Base-by-base conservation (phyloP, 208 protist species). In the Acanthamoeba triangularis region DNA sequence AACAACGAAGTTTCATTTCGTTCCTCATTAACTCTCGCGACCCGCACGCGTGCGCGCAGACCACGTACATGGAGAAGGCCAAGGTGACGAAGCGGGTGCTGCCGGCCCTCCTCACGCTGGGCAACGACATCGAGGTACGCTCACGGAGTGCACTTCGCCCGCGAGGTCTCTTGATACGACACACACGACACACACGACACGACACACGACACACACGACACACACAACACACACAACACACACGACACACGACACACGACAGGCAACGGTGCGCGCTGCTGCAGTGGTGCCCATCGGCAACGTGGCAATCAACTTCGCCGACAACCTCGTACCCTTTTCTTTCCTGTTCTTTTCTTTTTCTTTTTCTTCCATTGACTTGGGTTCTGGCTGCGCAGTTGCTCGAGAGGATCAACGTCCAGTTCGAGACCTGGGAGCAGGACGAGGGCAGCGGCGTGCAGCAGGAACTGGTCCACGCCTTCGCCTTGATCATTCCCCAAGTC, bases 351-450 rank as follows among this genome's bases (percentile, higher is more conserved):
- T 10, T 49, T 49, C 28, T 44, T 49, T 13, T 49, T 49, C 8
- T 14, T 16, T 10, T 14, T n/a, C 10, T 14, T 28, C 4, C 25
- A 14, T 23, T 28, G 65, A 0, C 4, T 47, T 65, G 13, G 10
- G 3, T 54, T 65, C 18, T 72, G 13, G 59, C 5, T 14, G 4
- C n/a, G 44, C 44, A 93, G 37, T 18, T 94, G 41, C 49, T 94
- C 28, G 91, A 94, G 41, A 16, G 91, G n/a, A 52, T 94, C 30
- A 94, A 94, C 56, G 91, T 69, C 4, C 91, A 94, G 37, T 94
- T 94, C 52, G 91, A 94, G 10, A 85, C 72, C n/a, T 94, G 63
- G 63, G 74, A 74, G 69, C 35, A 85, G 52, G 91, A 94, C 41
- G 63, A 80, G 28, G 63, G 69, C 69, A 30, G 23, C 14, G 91